These are phyloP conservation scores for Podaxis mareebaensis DNA, from an alignment of 768 basidiomycete species.

Conservation along the genomic window DNA sequence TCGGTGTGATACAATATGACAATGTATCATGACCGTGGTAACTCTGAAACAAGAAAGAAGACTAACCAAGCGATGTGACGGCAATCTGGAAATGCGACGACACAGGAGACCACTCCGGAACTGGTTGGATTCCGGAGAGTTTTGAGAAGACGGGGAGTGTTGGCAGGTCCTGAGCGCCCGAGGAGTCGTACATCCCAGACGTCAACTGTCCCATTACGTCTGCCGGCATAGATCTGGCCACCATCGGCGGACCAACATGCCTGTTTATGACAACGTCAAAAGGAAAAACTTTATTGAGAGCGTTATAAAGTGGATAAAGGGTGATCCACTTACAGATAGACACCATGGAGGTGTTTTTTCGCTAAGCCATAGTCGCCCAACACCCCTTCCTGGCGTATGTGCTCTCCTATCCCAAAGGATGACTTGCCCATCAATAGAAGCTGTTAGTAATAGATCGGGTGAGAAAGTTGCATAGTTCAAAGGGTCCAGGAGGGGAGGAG, in stretches of 20 bases:
- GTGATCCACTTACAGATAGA: slow-evolving; percentile 68
- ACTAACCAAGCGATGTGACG: slow-evolving; percentile 87
- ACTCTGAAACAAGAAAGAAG: slow-evolving; percentile 11
- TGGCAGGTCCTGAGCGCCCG: slow-evolving; percentile 59
- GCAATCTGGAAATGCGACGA: slow-evolving; percentile 91
- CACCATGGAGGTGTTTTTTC: slow-evolving; percentile 97
- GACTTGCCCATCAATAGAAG: slow-evolving; percentile 90
- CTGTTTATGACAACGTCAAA: slow-evolving; percentile 38
- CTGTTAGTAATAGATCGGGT: slow-evolving; percentile 82
- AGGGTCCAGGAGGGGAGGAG: slow-evolving; percentile 71
- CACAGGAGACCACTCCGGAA: slow-evolving; percentile 89
- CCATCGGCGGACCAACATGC: slow-evolving; percentile 95
- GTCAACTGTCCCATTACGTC: slow-evolving; percentile 88
- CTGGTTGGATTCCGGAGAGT: slow-evolving; percentile 84
- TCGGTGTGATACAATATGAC: not conserved
- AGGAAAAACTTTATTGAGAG: not conserved
- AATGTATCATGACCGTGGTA: not conserved
- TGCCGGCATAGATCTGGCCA: slow-evolving; percentile 84
- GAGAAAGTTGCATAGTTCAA: slow-evolving; percentile 66
- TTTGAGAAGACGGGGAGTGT: slow-evolving; percentile 77
- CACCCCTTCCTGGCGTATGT: slow-evolving; percentile 62
- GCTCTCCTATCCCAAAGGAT: slow-evolving; percentile 88
- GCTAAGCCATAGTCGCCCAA: slow-evolving; percentile 84
- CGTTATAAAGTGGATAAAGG: not conserved
- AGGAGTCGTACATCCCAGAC: slow-evolving; percentile 92